These are phyloP conservation scores for Podaxis mareebaensis DNA, from an alignment of 768 basidiomycete genomes.

Conservation along the genomic window DNA sequence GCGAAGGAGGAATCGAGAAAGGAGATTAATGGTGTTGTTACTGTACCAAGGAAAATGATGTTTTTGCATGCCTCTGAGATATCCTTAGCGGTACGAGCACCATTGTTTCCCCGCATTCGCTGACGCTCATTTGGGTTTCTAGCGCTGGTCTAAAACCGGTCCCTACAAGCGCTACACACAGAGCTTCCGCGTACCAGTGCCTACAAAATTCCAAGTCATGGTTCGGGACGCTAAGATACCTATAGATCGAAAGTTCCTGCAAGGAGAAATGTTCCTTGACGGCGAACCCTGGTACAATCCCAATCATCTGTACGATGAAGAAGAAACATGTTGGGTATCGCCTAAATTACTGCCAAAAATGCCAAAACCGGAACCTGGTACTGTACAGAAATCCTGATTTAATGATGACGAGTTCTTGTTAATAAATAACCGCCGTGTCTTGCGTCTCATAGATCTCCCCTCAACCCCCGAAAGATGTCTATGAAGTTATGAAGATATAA, in stretches of 20 bases:
- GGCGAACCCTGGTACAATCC: conserved; percentile 25
- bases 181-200: conserved; percentile 57
- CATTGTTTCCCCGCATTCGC: background rate
- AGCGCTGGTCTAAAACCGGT: conserved; percentile 51
- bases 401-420: conserved; percentile 1
- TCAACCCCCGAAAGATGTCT: background rate
- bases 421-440: background rate
- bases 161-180: conserved; percentile 51
- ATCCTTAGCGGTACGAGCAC: conserved; percentile 50
- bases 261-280: conserved; percentile 51
- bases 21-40: conserved; percentile 25
- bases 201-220: conserved; percentile 51
- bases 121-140: conserved; percentile 7
- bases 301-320: conserved; percentile 2
- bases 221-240: conserved; percentile 49
- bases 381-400: conserved; percentile 2
- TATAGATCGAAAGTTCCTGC: conserved; percentile 33
- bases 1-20: conserved; percentile 35
- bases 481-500: conserved; percentile 10
- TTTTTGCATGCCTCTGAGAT: conserved; percentile 64
- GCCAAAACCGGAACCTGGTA: background rate
- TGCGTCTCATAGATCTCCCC: background rate
- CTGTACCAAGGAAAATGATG: conserved; percentile 46
- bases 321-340: conserved; percentile 14
- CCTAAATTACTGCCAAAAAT: background rate